A percentile compares a stretch with the other conserved stretches of the same genome.
These are phyloP conservation scores for Aureobasidium lini DNA, from an alignment of 2,329 filamentous ascomycete genomes.

Conservation along the genomic window DNA sequence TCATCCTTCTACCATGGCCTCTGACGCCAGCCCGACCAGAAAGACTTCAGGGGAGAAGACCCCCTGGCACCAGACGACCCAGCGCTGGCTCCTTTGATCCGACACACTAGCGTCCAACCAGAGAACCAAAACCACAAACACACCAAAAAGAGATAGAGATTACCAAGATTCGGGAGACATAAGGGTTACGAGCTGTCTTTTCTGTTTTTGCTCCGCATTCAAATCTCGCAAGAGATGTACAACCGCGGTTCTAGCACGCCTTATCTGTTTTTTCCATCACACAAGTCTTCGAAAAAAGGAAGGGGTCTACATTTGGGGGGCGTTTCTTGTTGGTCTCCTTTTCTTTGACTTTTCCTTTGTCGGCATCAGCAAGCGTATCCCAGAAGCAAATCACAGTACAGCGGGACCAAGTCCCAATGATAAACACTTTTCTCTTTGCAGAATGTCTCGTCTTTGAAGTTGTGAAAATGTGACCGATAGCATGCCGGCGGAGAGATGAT, in stretches of 20 bases:
- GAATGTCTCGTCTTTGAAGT: too few species aligned
- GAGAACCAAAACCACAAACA: not conserved
- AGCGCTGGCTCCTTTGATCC: conserved; percentile 7
- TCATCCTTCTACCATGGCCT: not conserved
- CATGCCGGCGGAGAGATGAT: too few species aligned
- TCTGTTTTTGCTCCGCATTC: not conserved
- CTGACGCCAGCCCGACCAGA: not conserved
- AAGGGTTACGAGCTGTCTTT: not conserved
- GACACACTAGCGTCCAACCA: not conserved
- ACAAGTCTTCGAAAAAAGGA: not conserved
- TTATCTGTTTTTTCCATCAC: not conserved
- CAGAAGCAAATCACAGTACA: conserved; percentile 1
- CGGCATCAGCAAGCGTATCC: conserved; percentile 8
- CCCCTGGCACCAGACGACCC: conserved; percentile 8
- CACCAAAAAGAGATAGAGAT: not conserved
- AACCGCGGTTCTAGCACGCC: not conserved
- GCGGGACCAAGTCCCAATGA: not conserved
- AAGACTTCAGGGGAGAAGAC: not conserved
- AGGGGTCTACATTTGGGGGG: not conserved
- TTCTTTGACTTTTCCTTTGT: not conserved
- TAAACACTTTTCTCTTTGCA: not conserved
- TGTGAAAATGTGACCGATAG: too few species aligned
- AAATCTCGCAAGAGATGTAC: not conserved
- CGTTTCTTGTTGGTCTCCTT: not conserved
- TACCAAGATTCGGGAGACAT: not conserved